Percentiles rank a stretch among this genome's conserved stretches.
Evolutionary conservation across 2,329 filamentous ascomycete genomes (phyloP).

Genomic region (Xylariaceae sp.): DNA sequence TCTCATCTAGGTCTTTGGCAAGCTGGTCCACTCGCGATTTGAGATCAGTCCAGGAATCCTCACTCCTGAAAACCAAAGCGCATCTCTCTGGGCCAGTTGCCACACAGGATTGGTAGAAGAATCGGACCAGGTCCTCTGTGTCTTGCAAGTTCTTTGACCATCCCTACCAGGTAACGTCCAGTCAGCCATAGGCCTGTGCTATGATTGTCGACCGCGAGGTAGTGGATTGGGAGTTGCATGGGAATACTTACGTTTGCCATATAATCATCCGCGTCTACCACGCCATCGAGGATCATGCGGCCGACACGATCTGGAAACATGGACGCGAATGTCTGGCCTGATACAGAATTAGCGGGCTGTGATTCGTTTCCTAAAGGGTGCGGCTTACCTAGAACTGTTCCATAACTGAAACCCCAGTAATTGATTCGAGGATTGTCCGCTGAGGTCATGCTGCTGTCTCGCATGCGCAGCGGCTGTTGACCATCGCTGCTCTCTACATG

Average conservation of each 20-base stretch:
- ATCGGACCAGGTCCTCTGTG: constrained; percentile 29
- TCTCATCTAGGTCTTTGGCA: constrained; percentile 23
- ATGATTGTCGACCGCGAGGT: background rate
- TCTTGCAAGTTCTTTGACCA: constrained; percentile 31
- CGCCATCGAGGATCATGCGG: constrained; percentile 37
- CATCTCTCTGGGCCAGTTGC: constrained; percentile 22
- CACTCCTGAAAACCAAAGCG: constrained; percentile 28
- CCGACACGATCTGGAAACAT: constrained; percentile 37
- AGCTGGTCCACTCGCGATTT: constrained; percentile 28
- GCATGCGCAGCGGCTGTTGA: background rate
- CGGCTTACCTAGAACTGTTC: constrained; percentile 32
- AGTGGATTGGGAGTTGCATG: too few species aligned
- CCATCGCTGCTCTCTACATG: too few species aligned
- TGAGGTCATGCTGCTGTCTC: constrained; percentile 1
- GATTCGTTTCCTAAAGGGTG: too few species aligned
- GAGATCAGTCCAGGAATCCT: constrained; percentile 26
- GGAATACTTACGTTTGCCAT: constrained; percentile 22
- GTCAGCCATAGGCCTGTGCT: background rate
- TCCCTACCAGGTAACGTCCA: constrained; percentile 1
- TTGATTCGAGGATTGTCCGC: constrained; percentile 22
- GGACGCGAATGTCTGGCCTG: constrained; percentile 40
- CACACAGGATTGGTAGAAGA: constrained; percentile 34
- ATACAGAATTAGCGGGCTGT: too few species aligned
- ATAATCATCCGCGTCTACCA: constrained; percentile 35
- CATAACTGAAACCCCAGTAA: constrained; percentile 50